These are phyloP conservation scores for Isabelozyma heimii DNA, from an alignment of 805 yeast species.

Conservation along the genomic window DNA sequence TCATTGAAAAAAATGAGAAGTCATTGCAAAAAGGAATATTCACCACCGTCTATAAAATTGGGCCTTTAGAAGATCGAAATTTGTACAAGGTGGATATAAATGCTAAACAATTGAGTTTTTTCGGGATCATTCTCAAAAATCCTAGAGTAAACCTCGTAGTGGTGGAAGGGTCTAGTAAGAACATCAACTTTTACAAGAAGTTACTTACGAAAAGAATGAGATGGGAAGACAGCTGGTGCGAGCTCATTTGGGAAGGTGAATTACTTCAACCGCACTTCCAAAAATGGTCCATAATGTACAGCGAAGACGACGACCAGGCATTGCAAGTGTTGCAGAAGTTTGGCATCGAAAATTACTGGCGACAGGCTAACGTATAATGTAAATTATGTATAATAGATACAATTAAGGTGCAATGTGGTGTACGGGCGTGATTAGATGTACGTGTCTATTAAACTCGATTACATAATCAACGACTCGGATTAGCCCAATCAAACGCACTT, in stretches of 20 bases:
- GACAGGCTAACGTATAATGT: slow-evolving; percentile 25
- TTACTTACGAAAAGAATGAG: slow-evolving; percentile 59
- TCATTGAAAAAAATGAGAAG: slow-evolving; percentile 40
- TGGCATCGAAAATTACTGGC: slow-evolving; percentile 60
- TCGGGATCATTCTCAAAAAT: slow-evolving; percentile 58
- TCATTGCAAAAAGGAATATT: slow-evolving; percentile 53
- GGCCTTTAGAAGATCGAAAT: slow-evolving; percentile 57
- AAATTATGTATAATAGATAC: not conserved
- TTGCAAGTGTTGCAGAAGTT: slow-evolving; percentile 47
- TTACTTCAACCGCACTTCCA: slow-evolving; percentile 51
- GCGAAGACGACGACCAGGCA: slow-evolving; percentile 51
- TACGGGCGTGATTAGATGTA: not conserved
- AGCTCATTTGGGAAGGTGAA: slow-evolving; percentile 71
- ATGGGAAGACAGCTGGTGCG: slow-evolving; percentile 62
- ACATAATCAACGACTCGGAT: not conserved
- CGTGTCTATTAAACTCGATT: not conserved
- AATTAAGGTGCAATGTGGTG: not conserved
- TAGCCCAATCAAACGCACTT: not conserved
- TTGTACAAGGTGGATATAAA: slow-evolving; percentile 73
- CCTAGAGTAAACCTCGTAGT: slow-evolving; percentile 56
- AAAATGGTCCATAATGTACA: slow-evolving; percentile 66
- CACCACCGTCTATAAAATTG: slow-evolving; percentile 59
- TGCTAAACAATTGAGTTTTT: slow-evolving; percentile 67
- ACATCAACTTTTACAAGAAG: slow-evolving; percentile 60
- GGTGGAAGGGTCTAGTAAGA: slow-evolving; percentile 70